A percentile compares a stretch with the other conserved stretches of the same genome.
Conservation (phyloP, 2,329 filamentous ascomycete genomes). For the Pestalotiopsis fici region DNA sequence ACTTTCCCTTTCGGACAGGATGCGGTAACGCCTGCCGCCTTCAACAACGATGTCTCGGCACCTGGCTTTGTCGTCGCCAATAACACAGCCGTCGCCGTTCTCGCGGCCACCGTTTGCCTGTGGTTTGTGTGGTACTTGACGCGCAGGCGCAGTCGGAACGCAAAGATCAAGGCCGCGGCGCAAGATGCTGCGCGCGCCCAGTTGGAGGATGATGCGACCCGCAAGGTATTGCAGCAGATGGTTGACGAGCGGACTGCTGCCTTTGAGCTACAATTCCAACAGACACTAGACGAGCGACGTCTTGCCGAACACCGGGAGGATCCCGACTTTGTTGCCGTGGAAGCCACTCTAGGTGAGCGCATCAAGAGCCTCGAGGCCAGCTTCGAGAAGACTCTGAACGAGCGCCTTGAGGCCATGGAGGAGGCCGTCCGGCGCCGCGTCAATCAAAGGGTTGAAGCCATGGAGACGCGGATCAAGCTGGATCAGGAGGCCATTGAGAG, state of each 20-base stretch:
- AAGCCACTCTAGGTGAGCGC: slow-evolving; percentile 4
- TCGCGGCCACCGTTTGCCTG: not conserved
- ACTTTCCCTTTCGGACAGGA: not conserved
- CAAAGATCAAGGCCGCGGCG: not conserved
- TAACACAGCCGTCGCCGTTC: not conserved
- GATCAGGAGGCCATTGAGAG: slow-evolving; percentile 24
- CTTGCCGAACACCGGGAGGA: slow-evolving; percentile 5
- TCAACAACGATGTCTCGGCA: not conserved
- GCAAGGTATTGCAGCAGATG: not conserved
- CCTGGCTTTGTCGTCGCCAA: not conserved
- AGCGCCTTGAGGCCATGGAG: slow-evolving; percentile 18
- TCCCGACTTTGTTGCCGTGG: not conserved
- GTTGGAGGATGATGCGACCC: not conserved
- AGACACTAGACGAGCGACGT: slow-evolving; percentile 15
- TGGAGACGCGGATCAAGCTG: slow-evolving; percentile 20
- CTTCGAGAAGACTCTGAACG: slow-evolving; percentile 15
- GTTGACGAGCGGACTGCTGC: not conserved
- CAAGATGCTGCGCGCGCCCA: not conserved
- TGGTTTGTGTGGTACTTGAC: not conserved
- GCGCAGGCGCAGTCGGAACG: not conserved
- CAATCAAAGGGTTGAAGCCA: slow-evolving; percentile 21
- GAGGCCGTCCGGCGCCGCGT: slow-evolving; percentile 21
- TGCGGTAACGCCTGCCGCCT: not conserved
- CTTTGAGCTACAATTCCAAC: slow-evolving; percentile 13
- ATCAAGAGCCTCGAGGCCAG: slow-evolving; percentile 17